Percentiles rank a stretch among this genome's conserved stretches.
These are phyloP conservation scores for Rhododendron ferrugineum DNA, from an alignment of 148 eudicot genomes.

Conservation along the genomic window DNA sequence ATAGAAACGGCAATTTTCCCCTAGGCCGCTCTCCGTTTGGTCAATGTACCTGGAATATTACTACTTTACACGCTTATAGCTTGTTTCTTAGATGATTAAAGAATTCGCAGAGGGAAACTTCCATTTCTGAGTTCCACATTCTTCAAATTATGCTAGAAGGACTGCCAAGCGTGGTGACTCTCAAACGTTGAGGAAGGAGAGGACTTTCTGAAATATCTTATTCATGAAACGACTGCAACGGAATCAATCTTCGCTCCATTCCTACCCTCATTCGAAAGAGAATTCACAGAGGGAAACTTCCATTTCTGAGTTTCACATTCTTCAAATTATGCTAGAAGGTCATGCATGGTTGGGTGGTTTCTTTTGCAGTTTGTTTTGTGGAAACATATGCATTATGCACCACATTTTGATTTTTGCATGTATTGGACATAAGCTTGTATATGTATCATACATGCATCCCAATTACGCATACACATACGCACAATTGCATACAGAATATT, in stretches of 20 bases:
- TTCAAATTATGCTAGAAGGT: not conserved
- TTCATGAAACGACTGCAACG: too few relatives aligned
- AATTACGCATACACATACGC: too few relatives aligned
- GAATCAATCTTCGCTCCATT: too few relatives aligned
- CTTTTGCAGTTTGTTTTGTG: not conserved
- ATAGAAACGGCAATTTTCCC: not conserved
- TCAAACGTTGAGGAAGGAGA: too few relatives aligned
- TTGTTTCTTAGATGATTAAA: not conserved
- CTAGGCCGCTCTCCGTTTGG: not conserved
- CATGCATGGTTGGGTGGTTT: not conserved
- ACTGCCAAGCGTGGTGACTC: too few relatives aligned
- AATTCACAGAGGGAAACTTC: not conserved
- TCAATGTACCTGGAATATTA: not conserved
- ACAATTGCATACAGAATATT: not conserved
- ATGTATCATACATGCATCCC: not conserved
- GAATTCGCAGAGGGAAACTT: not conserved
- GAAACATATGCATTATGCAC: not conserved
- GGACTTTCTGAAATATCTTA: too few relatives aligned
- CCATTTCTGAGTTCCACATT: not conserved
- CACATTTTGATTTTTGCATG: not conserved
- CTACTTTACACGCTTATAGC: not conserved
- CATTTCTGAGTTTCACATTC: not conserved
- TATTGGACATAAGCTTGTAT: not conserved
- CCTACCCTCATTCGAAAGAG: too few relatives aligned
- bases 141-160: not conserved